phyloP scores from a whole-genome alignment of 805 yeast species.

The Starmera amethionina region DNA sequence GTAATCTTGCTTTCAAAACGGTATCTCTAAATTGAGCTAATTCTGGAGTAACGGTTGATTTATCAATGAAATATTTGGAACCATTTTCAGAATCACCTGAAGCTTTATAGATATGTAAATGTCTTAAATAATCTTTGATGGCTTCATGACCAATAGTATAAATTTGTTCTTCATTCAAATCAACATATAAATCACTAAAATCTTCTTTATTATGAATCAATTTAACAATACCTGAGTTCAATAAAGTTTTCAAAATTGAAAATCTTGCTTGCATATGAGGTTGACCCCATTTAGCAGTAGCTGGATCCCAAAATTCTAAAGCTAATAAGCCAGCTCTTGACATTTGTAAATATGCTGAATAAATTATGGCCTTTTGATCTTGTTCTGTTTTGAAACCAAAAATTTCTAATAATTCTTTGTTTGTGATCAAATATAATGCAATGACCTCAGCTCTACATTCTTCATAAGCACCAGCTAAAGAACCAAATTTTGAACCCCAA shows the following conservation, averaged over 20 bases:
- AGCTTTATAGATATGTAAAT: constrained; percentile 71
- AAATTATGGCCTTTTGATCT: constrained; percentile 55
- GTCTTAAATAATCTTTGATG: constrained; percentile 57
- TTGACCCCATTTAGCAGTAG: constrained; percentile 81
- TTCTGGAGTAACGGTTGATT: constrained; percentile 59
- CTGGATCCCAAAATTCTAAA: constrained; percentile 83
- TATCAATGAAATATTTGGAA: constrained; percentile 48
- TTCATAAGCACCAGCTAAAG: constrained; percentile 78
- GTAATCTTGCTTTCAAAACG: constrained; percentile 63
- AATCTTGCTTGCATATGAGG: constrained; percentile 92
- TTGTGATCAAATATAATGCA: constrained; percentile 70
- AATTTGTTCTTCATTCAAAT: constrained; percentile 53
- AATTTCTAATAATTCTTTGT: constrained; percentile 55
- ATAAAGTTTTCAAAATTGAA: constrained; percentile 69
- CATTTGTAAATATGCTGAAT: constrained; percentile 70
- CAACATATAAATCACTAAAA: constrained; percentile 50
- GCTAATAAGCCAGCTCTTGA: constrained; percentile 81
- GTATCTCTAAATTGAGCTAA: constrained; percentile 56
- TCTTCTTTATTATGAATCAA: constrained; percentile 37
- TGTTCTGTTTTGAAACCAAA: constrained; percentile 53
- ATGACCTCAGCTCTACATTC: constrained; percentile 92
- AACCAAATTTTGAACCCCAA: constrained; percentile 83
- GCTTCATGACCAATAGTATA: constrained; percentile 63
- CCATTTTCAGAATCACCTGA: constrained; percentile 67
- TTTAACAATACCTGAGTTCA: constrained; percentile 52